phyloP scores from a whole-genome alignment of 768 basidiomycete genomes.

The Tylopilus sp. region DNA sequence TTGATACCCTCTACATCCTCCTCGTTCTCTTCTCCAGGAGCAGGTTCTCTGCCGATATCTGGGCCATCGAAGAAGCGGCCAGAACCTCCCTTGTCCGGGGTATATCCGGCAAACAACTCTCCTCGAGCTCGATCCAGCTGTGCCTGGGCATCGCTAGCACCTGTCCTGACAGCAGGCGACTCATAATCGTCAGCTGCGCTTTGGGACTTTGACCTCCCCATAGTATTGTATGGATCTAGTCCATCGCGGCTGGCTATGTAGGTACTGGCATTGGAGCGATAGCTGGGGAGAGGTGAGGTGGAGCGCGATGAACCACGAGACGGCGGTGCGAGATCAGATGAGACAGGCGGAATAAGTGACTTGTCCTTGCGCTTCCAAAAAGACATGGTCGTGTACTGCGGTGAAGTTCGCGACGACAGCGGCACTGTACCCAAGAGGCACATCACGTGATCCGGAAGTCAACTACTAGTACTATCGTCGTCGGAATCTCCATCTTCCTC shows the following conservation, averaged over 20 bases:
- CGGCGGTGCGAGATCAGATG: conserved; percentile 31
- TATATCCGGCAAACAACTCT: conserved; percentile 75
- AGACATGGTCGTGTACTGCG: conserved; percentile 9
- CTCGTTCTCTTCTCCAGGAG: conserved; percentile 70
- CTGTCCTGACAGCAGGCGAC: conserved; percentile 5
- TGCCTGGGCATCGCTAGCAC: conserved; percentile 30
- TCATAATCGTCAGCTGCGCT: conserved; percentile 25
- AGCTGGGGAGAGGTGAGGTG: conserved; percentile 40
- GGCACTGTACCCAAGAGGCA: too few relatives aligned
- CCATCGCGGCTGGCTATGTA: conserved; percentile 72
- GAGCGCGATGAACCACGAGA: conserved; percentile 31
- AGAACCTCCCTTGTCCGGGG: conserved; percentile 54
- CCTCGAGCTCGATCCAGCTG: conserved; percentile 64
- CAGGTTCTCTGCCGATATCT: conserved; percentile 39
- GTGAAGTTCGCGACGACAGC: neutral
- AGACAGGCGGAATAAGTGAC: conserved; percentile 65
- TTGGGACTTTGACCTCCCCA: conserved; percentile 27
- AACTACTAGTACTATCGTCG: conserved; percentile 16
- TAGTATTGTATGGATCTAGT: conserved; percentile 44
- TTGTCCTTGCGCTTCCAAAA: conserved; percentile 65
- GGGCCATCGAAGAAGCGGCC: conserved; percentile 72
- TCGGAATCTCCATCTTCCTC: conserved; percentile 39
- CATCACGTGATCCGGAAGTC: conserved; percentile 10
- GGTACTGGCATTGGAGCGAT: conserved; percentile 53
- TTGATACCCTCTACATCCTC: conserved; percentile 96